These are phyloP conservation scores for Cyclostephanos invisitatus DNA, from an alignment of 108 stramenopile genomes.

Conservation along the genomic window DNA sequence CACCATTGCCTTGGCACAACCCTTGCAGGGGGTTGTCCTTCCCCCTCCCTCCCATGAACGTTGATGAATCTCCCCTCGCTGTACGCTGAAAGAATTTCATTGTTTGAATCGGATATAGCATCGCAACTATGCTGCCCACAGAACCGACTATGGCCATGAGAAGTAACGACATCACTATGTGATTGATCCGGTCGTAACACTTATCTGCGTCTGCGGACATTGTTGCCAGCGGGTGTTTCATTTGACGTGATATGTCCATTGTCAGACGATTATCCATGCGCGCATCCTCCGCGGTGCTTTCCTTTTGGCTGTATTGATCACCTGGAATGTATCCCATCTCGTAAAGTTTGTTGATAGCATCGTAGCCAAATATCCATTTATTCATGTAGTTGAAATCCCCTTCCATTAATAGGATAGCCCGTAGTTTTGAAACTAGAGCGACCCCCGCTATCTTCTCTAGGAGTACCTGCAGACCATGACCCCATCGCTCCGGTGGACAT, in stretches of 20 bases:
- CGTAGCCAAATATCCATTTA: too few species aligned
- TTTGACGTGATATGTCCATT: neutral
- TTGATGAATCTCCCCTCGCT: neutral
- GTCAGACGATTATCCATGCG: slow-evolving; percentile 11
- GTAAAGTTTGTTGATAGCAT: neutral
- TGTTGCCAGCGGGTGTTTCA: neutral
- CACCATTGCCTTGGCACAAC: slow-evolving; percentile 8
- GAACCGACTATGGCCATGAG: neutral
- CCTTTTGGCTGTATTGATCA: too few species aligned
- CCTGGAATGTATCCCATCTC: neutral
- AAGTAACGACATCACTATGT: slow-evolving; percentile 1
- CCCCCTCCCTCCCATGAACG: slow-evolving; percentile 2
- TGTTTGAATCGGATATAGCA: neutral
- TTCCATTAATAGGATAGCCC: slow-evolving; percentile 24
- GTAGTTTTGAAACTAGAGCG: slow-evolving; percentile 12
- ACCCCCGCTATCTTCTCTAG: slow-evolving; percentile 24
- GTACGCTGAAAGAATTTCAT: slow-evolving; percentile 15
- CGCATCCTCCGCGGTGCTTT: slow-evolving; percentile 15
- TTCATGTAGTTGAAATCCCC: slow-evolving; percentile 12
- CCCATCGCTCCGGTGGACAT: slow-evolving; percentile 9
- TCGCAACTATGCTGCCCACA: neutral
- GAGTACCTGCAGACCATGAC: slow-evolving; percentile 7
- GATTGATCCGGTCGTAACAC: slow-evolving; percentile 9
- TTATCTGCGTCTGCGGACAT: slow-evolving; percentile 4
- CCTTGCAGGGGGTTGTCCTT: neutral